Evolutionary conservation across 106 monocot species (phyloP).

Genomic region (Dioscorea dumetorum): DNA sequence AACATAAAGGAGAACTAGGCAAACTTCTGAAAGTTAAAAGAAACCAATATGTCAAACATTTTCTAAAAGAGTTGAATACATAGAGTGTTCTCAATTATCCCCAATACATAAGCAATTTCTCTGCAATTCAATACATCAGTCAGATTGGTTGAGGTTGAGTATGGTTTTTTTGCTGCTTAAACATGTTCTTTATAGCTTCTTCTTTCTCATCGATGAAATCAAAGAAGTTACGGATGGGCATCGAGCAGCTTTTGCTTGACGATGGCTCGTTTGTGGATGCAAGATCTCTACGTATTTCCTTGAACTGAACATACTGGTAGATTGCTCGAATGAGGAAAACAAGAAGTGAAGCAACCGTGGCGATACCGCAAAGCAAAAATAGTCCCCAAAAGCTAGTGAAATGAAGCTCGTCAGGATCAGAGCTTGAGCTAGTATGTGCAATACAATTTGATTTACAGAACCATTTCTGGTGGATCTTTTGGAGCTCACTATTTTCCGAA

Average conservation of each 20-base stretch:
- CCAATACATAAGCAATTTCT: too few relatives aligned
- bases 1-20: too few relatives aligned
- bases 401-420: slow-evolving; percentile 38
- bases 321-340: slow-evolving; percentile 43
- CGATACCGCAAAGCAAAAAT: slow-evolving; percentile 49
- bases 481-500: slow-evolving; percentile 68
- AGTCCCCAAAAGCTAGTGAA: slow-evolving; percentile 57
- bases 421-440: background rate
- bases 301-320: slow-evolving; percentile 34
- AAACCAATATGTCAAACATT: too few relatives aligned
- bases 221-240: slow-evolving; percentile 26
- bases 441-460: slow-evolving; percentile 29
- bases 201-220: slow-evolving; percentile 52
- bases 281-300: slow-evolving; percentile 7
- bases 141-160: background rate
- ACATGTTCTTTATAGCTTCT: slow-evolving; percentile 32
- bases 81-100: too few relatives aligned
- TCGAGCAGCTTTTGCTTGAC: slow-evolving; percentile 10
- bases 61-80: too few relatives aligned
- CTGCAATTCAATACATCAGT: background rate
- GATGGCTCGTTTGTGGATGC: background rate
- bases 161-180: slow-evolving; percentile 19
- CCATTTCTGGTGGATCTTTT: slow-evolving; percentile 65
- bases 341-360: slow-evolving; percentile 20
- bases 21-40: too few relatives aligned